phyloP scores from a whole-genome alignment of 176 grass and related monocot species.

The Aegilops bicornis region DNA sequence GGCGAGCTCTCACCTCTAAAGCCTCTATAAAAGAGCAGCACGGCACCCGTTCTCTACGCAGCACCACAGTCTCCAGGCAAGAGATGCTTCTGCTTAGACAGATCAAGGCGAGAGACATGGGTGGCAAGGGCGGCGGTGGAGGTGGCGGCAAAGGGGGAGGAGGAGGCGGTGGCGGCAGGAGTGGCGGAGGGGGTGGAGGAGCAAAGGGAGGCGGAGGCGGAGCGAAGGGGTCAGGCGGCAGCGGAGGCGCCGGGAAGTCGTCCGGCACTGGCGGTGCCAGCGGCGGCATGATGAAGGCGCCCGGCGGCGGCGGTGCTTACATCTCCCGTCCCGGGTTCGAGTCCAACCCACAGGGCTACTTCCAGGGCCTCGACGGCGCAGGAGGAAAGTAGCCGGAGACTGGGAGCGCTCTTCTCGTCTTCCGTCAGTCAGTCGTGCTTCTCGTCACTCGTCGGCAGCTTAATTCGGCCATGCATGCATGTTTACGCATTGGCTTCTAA shows the following conservation, averaged over 20 bases:
- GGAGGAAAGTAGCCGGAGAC: constrained; percentile 14
- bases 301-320: not conserved
- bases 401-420: not conserved
- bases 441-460: not conserved
- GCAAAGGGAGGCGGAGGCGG: not conserved
- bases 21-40: not conserved
- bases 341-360: constrained; percentile 28
- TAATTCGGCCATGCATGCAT: not conserved
- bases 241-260: not conserved
- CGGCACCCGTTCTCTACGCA: too few species aligned
- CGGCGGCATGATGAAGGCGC: constrained; percentile 13
- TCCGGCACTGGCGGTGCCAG: not conserved
- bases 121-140: not conserved
- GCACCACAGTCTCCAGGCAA: not conserved
- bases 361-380: constrained; percentile 31
- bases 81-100: not conserved
- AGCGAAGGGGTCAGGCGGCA: not conserved
- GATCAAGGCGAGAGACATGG: not conserved
- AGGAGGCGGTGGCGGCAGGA: not conserved
- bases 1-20: not conserved
- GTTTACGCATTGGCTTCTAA: not conserved
- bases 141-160: not conserved
- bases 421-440: not conserved
- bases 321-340: constrained; percentile 30
- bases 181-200: not conserved